Evolutionary conservation across 306 rosid genomes (phyloP).

Genomic region (Bauhinia variegata): DNA sequence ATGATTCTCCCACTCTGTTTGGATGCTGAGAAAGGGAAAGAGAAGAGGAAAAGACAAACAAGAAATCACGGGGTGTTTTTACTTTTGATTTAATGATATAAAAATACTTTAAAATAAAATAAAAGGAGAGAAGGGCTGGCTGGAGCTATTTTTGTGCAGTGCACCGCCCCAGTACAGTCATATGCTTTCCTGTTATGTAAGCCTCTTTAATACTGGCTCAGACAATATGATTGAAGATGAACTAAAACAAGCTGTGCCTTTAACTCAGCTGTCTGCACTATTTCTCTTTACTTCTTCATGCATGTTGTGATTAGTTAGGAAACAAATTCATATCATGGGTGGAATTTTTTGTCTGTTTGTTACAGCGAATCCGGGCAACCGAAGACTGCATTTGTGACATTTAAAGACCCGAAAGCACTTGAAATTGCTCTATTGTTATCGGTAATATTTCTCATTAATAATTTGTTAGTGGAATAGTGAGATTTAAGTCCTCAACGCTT

Average conservation of each 20-base stretch:
- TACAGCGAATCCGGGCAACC: slow-evolving; percentile 77
- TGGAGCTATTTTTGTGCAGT: neutral
- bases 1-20: slow-evolving; percentile 9
- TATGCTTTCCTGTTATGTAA: neutral
- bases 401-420: slow-evolving; percentile 88
- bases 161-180: slow-evolving; percentile 4
- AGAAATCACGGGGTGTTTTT: slow-evolving; percentile 29
- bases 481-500: neutral
- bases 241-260: slow-evolving; percentile 19
- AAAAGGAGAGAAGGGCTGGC: neutral
- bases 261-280: slow-evolving; percentile 21
- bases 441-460: slow-evolving; percentile 52
- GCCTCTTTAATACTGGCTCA: neutral
- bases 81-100: slow-evolving; percentile 10
- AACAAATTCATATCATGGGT: slow-evolving; percentile 9
- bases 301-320: slow-evolving; percentile 22
- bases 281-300: neutral
- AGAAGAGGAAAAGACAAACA: neutral
- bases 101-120: slow-evolving; percentile 3
- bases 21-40: slow-evolving; percentile 27
- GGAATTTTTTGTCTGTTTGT: slow-evolving; percentile 31
- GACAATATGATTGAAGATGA: slow-evolving; percentile 19
- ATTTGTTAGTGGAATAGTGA: slow-evolving; percentile 24
- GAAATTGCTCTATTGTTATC: slow-evolving; percentile 86
- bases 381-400: slow-evolving; percentile 90